Percentiles rank a stretch among this genome's conserved stretches.
phyloP scores from a whole-genome alignment of 306 rosid genomes.

The Cyclanthera cordifolia region DNA sequence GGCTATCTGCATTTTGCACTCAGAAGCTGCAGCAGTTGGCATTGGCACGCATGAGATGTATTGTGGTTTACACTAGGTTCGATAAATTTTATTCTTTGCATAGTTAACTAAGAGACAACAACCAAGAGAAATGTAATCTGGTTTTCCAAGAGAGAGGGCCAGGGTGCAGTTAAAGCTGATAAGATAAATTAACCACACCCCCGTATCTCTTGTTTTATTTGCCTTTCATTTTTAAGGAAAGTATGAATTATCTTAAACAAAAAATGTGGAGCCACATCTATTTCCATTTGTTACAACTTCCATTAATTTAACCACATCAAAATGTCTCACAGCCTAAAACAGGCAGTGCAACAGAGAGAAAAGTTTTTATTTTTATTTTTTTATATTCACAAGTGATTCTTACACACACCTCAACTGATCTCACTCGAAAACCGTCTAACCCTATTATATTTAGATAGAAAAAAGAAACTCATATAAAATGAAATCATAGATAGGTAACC shows the following conservation, averaged over 20 bases:
- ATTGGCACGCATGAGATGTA: neutral
- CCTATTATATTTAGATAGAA: no score
- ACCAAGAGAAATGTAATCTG: neutral
- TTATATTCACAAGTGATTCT: no score
- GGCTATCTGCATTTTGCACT: neutral
- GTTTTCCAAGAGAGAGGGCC: neutral
- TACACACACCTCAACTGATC: no score
- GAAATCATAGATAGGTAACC: no score
- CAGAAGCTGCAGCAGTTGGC: neutral
- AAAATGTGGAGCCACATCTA: neutral
- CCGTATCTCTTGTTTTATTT: neutral
- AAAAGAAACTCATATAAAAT: no score
- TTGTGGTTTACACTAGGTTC: neutral
- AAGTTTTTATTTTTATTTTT: no score
- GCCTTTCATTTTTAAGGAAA: neutral
- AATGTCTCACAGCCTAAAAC: neutral
- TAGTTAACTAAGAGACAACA: neutral
- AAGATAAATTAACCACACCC: neutral
- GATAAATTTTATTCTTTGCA: neutral
- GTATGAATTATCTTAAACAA: neutral
- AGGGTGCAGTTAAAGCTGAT: conserved; percentile 1
- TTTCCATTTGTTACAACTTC: neutral
- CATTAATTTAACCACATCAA: neutral
- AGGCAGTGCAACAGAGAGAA: neutral
- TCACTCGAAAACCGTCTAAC: no score